Conservation (phyloP, 164 flowering plant species). For the Akebia trifoliata region DNA sequence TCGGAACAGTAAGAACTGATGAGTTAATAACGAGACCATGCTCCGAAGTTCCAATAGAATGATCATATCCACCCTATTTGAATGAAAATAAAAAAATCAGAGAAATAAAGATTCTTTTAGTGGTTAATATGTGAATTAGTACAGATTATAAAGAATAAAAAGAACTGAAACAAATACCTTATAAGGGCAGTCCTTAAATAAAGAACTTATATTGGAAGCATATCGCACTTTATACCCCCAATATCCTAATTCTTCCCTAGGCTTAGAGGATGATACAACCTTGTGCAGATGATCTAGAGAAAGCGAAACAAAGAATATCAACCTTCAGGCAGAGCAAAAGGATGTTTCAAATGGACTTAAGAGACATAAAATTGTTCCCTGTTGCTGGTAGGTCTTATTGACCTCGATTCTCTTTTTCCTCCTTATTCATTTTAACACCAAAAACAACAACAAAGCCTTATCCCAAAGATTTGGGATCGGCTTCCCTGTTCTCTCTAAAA, state of each 20-base stretch:
- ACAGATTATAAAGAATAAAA: background rate
- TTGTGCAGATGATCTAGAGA: slow-evolving; percentile 45
- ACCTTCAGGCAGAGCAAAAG: background rate
- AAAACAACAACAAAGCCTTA: no score
- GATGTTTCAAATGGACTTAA: no score
- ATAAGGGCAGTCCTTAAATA: slow-evolving; percentile 60
- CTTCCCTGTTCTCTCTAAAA: no score
- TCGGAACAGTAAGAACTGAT: slow-evolving; percentile 68
- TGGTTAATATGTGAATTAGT: background rate
- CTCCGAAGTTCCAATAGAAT: slow-evolving; percentile 90
- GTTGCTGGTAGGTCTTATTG: no score
- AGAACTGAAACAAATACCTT: slow-evolving; percentile 39
- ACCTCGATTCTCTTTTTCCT: no score
- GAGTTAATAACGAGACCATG: slow-evolving; percentile 67
- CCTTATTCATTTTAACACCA: no score
- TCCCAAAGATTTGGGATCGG: no score
- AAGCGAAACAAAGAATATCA: slow-evolving; percentile 1
- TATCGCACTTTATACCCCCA: slow-evolving; percentile 98
- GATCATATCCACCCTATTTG: slow-evolving; percentile 81
- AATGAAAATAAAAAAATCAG: slow-evolving; percentile 6
- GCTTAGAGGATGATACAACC: slow-evolving; percentile 62
- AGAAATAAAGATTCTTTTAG: background rate
- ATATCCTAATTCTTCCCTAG: slow-evolving; percentile 77
- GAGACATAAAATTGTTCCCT: no score
- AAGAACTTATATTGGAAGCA: slow-evolving; percentile 74